Evolutionary conservation across 2,329 filamentous ascomycete species (phyloP), one percentile per base, ranked within the genome.

Genomic region (Alternaria conjuncta): DNA sequence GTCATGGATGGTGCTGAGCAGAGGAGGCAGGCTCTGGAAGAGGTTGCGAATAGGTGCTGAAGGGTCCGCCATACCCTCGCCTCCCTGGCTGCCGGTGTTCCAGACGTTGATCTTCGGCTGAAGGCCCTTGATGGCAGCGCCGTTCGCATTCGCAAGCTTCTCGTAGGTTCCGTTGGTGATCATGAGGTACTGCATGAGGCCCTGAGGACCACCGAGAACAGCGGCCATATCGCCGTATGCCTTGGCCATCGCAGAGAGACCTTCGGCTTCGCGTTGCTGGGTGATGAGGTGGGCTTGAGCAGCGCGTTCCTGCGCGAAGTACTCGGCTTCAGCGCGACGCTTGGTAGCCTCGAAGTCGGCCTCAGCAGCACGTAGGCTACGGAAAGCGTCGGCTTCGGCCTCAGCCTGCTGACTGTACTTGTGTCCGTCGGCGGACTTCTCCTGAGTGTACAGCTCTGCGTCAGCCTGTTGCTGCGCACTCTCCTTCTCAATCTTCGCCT

Each of bases 21-120:
- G 84, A 6, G 93, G 93, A 36, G 93, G 93, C 65, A 96, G 83
- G 77, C 89, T 91, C 84, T 96, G 93, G 82, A 96, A 94, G 41
- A 96, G 86, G 71, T 95, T 94, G 68, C 92, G 86, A 81, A 96
- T 90, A 5, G 90, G 86, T 2, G 86, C 87, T 23, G 85, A 82
- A 9, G 85, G 79, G 62, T 92, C 89, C 59, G 86, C 82, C 65
- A 61, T 65, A 20, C 77, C 66, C 12, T 75, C 71, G 11, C 80
- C 82, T 15, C 76, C 84, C 45, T 86, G 82, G 53, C 81, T 78
- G 0, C 92, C 92, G 9, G 93, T 96, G 77, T 93, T 96, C 93
- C 93, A 97, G 25, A 95, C 89, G 66, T 90, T 94, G 82, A 96
- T 96, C 89, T 96, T 96, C 68, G 93, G 93, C 78, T 94, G 87